A percentile compares a stretch with the other conserved stretches of the same genome.
Evolutionary conservation across 805 yeast genomes (phyloP).

Genomic region (Cyberlindnera misumaiensis): DNA sequence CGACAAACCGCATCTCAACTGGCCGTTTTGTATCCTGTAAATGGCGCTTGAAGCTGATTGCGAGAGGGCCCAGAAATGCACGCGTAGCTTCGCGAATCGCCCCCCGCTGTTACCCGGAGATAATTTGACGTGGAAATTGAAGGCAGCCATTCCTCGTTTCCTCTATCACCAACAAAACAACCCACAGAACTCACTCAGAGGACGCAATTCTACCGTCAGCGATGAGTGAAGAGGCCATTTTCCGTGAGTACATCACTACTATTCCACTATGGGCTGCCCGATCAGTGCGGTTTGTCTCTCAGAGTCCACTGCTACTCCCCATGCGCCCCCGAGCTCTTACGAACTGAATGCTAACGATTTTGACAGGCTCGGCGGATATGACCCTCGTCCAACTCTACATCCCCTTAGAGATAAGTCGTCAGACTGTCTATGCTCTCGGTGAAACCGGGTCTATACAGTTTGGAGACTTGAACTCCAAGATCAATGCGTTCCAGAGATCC

Average conservation of each 20-base stretch:
- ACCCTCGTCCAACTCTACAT: slow-evolving; percentile 87
- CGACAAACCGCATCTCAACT: neutral
- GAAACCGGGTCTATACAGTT: slow-evolving; percentile 83
- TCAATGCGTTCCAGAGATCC: slow-evolving; percentile 81
- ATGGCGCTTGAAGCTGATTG: too few relatives aligned
- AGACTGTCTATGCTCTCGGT: slow-evolving; percentile 79
- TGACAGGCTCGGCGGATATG: slow-evolving; percentile 91
- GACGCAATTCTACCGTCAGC: slow-evolving; percentile 5
- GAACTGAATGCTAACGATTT: too few relatives aligned
- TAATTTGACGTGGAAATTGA: neutral
- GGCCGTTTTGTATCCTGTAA: neutral
- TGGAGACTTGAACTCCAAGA: slow-evolving; percentile 79
- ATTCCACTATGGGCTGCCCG: too few relatives aligned
- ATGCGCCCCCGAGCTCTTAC: too few relatives aligned
- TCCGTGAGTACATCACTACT: slow-evolving; percentile 32
- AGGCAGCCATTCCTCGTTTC: slow-evolving; percentile 1
- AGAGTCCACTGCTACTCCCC: too few relatives aligned
- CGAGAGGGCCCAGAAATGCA: too few relatives aligned
- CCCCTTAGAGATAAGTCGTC: slow-evolving; percentile 86
- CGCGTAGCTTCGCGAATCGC: too few relatives aligned
- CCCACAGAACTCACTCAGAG: too few relatives aligned
- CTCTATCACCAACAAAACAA: neutral
- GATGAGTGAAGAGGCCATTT: slow-evolving; percentile 33
- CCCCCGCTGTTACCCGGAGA: neutral
- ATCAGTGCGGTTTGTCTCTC: too few relatives aligned